Percentiles rank a stretch among this genome's conserved stretches.
Conservation (phyloP, 208 protist species). For the Trypanosomatidae sp. region DNA sequence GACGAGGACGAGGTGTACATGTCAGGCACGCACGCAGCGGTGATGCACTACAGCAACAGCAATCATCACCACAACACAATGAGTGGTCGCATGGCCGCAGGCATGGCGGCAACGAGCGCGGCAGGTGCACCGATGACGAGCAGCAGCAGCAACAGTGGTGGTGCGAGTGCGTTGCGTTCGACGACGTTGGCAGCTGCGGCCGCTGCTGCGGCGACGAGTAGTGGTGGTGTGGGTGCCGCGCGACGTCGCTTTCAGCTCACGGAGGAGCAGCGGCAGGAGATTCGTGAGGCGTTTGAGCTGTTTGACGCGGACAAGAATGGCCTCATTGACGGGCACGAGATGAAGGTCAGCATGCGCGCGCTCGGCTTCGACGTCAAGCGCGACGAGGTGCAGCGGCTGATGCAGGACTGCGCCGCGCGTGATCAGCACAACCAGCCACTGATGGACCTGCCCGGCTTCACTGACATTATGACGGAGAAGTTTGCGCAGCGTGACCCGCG, state of each 20-base stretch:
- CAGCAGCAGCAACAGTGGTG: not conserved
- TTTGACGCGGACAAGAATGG: conserved; percentile 96
- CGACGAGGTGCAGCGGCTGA: conserved; percentile 81
- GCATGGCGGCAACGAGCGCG: not conserved
- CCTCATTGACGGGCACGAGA: conserved; percentile 96
- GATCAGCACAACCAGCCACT: conserved; percentile 71
- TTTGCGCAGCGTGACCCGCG: conserved; percentile 87
- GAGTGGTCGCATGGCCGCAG: not conserved
- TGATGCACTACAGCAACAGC: no score
- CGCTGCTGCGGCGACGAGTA: no score
- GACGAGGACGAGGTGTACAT: no score
- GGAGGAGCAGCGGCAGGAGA: conserved; percentile 98
- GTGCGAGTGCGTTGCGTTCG: not conserved
- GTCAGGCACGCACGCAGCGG: no score
- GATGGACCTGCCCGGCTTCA: conserved; percentile 89
- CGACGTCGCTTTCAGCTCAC: conserved; percentile 93
- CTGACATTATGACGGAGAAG: conserved; percentile 88
- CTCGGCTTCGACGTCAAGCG: conserved; percentile 98
- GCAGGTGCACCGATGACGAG: not conserved
- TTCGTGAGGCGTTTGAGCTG: conserved; percentile 98
- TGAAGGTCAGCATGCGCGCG: conserved; percentile 99
- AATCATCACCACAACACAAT: not conserved
- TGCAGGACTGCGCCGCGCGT: conserved; percentile 76
- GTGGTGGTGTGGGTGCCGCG: conserved; percentile 8
- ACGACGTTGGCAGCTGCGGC: no score